Evolutionary conservation across 805 yeast species (phyloP).

Genomic region (Candida jianshihensis): DNA sequence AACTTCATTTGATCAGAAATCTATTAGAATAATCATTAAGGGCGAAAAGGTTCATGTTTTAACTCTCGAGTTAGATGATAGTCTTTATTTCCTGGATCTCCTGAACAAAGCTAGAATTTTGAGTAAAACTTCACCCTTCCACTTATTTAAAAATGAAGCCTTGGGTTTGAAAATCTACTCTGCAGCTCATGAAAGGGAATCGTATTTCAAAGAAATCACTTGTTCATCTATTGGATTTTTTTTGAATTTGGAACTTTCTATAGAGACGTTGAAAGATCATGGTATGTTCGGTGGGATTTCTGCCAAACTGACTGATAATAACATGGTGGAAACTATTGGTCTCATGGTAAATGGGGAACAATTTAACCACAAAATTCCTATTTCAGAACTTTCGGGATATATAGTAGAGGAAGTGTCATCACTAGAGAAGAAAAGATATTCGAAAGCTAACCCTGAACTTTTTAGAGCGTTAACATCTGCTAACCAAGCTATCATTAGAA

Average conservation of each 20-base stretch:
- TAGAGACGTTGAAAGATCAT: conserved; percentile 28
- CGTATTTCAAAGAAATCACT: conserved; percentile 46
- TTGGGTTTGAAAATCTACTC: conserved; percentile 42
- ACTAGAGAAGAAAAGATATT: conserved; percentile 14
- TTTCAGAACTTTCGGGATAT: conserved; percentile 27
- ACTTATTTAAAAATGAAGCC: conserved; percentile 54
- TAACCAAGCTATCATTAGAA: conserved; percentile 7
- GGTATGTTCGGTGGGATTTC: conserved; percentile 42
- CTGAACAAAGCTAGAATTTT: conserved; percentile 65
- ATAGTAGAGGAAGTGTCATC: conserved; percentile 33
- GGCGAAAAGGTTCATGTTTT: conserved; percentile 11
- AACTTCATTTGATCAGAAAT: conserved; percentile 29
- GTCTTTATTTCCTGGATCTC: conserved; percentile 42
- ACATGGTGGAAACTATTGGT: conserved; percentile 17
- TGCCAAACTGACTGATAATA: conserved; percentile 34
- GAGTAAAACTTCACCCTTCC: conserved; percentile 79
- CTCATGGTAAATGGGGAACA: conserved; percentile 18
- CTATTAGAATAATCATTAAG: conserved; percentile 25
- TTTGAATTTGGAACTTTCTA: conserved; percentile 47
- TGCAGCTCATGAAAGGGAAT: conserved; percentile 58
- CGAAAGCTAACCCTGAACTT: conserved; percentile 5
- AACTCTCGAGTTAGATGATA: conserved; percentile 22
- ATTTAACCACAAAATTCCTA: conserved; percentile 21
- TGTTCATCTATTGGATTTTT: conserved; percentile 62
- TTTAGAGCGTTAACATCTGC: conserved; percentile 8